Evolutionary conservation across 257 asterid genomes (phyloP), one percentile per base, ranked within the genome.

Genomic region (Voacanga thouarsii): DNA sequence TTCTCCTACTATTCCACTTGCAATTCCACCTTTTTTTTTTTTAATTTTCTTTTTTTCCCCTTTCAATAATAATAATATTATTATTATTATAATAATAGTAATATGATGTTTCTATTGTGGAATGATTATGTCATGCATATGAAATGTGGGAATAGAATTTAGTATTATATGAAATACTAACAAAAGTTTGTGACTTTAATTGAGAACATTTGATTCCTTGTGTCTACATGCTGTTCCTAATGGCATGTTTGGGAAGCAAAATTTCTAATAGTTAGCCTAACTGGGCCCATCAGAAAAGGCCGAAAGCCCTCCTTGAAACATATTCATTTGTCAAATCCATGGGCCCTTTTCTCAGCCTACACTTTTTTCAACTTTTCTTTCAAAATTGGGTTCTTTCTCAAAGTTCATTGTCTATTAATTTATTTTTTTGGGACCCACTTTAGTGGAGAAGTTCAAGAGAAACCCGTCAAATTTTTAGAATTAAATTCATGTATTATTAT

Each of bases 281-380:
- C 50, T 66, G 79, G 85, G 75, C 79, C 89, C 83, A 8, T 16
- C 12, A 43, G 1, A 18, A 41, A 55, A 68, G 7, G 41, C 44
- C 5, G 6, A 39, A 65, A 76, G n/a, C 65, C 16, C 71, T 18
- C 4, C 2, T 15, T 2, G 16, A 30, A 3, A 26, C 49, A 65
- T 4, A 76, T 41, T 14, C 6, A 33, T 33, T 51, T 28, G 21
- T 47, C 81, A 43, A 77, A 47, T 49, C 49, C 55, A 75, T 75
- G 86, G 84, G 78, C 83, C 86, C 68, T 69, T 0, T 78, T 37
- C 11, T 64, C 7, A 2, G 44, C 78, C 23, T n/a, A 26, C 2
- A 57, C 0, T 37, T 65, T 4, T 4, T 47, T 64, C 65, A 30
- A 63, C 7, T 11, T 33, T 30, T 63, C 15, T 33, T 45, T 72